Evolutionary conservation across 2,329 filamentous ascomycete genomes (phyloP), one percentile per base, ranked within the genome.

Genomic region (Exophiala mesophila): DNA sequence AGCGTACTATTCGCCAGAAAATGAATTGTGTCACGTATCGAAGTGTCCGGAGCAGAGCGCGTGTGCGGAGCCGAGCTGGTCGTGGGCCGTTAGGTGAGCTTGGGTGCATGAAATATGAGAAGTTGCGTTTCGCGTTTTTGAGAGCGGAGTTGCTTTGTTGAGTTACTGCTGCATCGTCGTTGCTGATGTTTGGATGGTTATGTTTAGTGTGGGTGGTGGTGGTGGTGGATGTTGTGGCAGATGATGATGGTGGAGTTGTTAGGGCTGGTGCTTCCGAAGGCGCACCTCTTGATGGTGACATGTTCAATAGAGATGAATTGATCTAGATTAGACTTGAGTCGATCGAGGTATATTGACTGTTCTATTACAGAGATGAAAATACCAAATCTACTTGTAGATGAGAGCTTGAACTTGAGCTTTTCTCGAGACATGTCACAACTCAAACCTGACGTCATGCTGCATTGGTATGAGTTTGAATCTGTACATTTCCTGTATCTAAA

Each of bases 1-100:
- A 55, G 33, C 53, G 51, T n/a, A 55, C 51, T 17, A 54, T 41
- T 10, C 53, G 51, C 53, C 53, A 55, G 38, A 55, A 34, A 29
- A 55, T 47, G 38, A 55, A 55, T 19, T 52, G 46, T 1, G 44
- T 28, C 7, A 52, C 17, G 32, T 49, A 54, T 13, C 51, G 44
- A 18, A 54, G 36, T n/a, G 44, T 44, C n/a, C 53, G 53, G 15
- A 55, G 44, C 13, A 55, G 39, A 20, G 53, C 53, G 30, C 53
- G 47, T 10, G 53, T 55, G 26, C 51, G 51, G 3, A 54, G 32
- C 10, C 49, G 46, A 15, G 46, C 42, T 7, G 51, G 51, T 21
- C 40, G 47, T 34, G 32, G 32, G 13, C 38, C 33, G 13, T 12
- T 29, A 7, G 37, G 16, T 5, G 43, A 39, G 6, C 26, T 26